Conservation (phyloP, 2,329 filamentous ascomycete species). For the Cladosporium sp. region DNA sequence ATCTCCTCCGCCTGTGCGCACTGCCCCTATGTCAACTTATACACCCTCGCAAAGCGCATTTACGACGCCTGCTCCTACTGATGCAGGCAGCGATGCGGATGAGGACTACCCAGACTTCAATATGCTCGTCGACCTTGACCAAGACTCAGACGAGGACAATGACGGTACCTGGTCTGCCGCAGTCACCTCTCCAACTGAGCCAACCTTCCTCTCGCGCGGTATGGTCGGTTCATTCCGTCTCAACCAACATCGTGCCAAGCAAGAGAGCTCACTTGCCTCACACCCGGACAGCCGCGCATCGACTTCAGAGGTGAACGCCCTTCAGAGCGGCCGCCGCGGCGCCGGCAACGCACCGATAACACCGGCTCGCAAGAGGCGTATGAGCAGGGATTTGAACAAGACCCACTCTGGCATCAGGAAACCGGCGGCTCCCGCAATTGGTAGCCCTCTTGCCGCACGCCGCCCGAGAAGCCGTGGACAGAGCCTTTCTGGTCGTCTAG, state of each 20-base stretch:
- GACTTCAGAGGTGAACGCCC: slow-evolving; percentile 58
- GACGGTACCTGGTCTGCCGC: slow-evolving; percentile 26
- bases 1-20: slow-evolving; percentile 3
- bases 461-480: slow-evolving; percentile 19
- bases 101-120: slow-evolving; percentile 10
- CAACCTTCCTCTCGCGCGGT: slow-evolving; percentile 48
- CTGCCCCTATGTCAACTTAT: background rate
- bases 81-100: slow-evolving; percentile 8
- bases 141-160: slow-evolving; percentile 45
- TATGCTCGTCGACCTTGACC: slow-evolving; percentile 13
- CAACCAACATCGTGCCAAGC: slow-evolving; percentile 49
- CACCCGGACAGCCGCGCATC: slow-evolving; percentile 57
- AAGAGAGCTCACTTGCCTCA: slow-evolving; percentile 52
- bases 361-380: slow-evolving; percentile 51
- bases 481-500: slow-evolving; percentile 11
- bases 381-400: slow-evolving; percentile 23
- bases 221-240: slow-evolving; percentile 74
- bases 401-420: slow-evolving; percentile 28
- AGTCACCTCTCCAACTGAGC: slow-evolving; percentile 28
- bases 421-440: slow-evolving; percentile 9
- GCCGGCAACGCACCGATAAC: slow-evolving; percentile 65
- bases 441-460: slow-evolving; percentile 18
- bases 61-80: slow-evolving; percentile 8
- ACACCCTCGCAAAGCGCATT: slow-evolving; percentile 2
- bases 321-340: slow-evolving; percentile 60